Percentiles rank a stretch among this genome's conserved stretches.
Evolutionary conservation across 1,284 basidiomycete species (phyloP).

Genomic region (Trametes polyzona): DNA sequence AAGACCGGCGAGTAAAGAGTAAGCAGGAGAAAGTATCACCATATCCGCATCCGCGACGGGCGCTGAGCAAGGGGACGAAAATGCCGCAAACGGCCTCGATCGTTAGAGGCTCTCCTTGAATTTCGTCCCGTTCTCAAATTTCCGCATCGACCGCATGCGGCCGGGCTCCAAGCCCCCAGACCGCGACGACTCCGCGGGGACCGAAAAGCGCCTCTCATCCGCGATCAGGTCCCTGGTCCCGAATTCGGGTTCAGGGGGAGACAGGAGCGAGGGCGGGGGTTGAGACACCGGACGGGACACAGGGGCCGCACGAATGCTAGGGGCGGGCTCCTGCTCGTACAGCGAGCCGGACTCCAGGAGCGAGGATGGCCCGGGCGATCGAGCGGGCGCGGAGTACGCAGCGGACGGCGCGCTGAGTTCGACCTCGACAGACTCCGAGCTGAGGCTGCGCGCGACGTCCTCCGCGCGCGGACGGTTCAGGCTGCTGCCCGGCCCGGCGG

Average conservation of each 20-base stretch:
- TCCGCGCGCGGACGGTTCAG: not conserved
- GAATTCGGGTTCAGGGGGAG: constrained; percentile 7
- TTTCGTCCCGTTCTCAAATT: constrained; percentile 37
- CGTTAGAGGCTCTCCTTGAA: constrained; percentile 32
- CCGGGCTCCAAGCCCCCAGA: constrained; percentile 6
- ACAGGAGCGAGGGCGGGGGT: constrained; percentile 17
- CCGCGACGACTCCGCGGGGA: constrained; percentile 15
- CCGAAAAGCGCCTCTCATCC: constrained; percentile 30
- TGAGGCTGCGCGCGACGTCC: constrained; percentile 10
- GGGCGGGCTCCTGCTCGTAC: not conserved
- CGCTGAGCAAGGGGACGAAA: no score
- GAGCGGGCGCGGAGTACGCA: not conserved
- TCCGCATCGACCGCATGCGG: constrained; percentile 31
- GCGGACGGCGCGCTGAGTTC: constrained; percentile 25
- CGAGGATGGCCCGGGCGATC: not conserved
- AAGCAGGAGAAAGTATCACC: not conserved
- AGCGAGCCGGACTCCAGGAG: not conserved
- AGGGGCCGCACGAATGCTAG: constrained; percentile 2
- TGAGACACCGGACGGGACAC: constrained; percentile 24
- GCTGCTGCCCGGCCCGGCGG: no score
- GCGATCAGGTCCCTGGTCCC: not conserved
- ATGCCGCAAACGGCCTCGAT: not conserved
- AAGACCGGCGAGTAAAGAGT: not conserved
- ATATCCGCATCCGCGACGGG: not conserved
- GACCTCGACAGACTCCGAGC: constrained; percentile 27